Conservation (phyloP, 2,329 filamentous ascomycete genomes). For the Sarocladiaceae sp. region DNA sequence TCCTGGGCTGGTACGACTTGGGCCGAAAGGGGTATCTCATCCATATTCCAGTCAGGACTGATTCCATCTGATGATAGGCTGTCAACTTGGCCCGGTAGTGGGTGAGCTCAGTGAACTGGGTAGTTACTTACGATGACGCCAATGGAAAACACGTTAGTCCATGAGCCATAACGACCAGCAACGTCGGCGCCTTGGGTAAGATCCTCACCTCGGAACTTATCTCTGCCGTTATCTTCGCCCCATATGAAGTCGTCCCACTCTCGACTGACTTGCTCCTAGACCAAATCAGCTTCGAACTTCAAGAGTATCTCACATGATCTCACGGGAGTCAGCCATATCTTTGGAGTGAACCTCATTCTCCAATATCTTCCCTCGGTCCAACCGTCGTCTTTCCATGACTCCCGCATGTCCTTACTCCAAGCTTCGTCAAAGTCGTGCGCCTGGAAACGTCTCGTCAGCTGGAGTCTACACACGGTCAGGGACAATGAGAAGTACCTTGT, state of each 20-base stretch:
- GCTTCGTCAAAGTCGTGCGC: slow-evolving; percentile 7
- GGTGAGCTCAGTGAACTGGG: too few relatives aligned
- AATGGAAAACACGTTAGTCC: slow-evolving; percentile 14
- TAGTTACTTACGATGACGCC: slow-evolving; percentile 12
- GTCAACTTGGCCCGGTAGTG: too few relatives aligned
- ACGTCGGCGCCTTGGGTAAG: slow-evolving; percentile 1
- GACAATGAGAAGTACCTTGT: not conserved
- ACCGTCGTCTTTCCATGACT: not conserved
- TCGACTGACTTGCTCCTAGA: slow-evolving; percentile 14
- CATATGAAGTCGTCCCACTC: slow-evolving; percentile 13
- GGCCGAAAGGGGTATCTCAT: not conserved
- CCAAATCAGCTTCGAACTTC: too few relatives aligned
- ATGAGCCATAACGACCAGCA: slow-evolving; percentile 16
- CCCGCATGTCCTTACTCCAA: slow-evolving; percentile 7
- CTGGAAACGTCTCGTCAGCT: not conserved
- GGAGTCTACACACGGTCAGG: not conserved
- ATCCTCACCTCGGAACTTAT: slow-evolving; percentile 2
- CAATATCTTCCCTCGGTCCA: not conserved
- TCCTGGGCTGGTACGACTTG: not conserved
- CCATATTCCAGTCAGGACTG: not conserved
- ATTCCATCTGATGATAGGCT: not conserved
- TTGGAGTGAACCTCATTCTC: not conserved
- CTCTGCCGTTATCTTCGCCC: not conserved
- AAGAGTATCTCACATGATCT: too few relatives aligned
- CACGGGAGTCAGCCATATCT: not conserved